These are phyloP conservation scores for Moricandia moricandioides DNA, from an alignment of 345 rosid species.

Conservation along the genomic window DNA sequence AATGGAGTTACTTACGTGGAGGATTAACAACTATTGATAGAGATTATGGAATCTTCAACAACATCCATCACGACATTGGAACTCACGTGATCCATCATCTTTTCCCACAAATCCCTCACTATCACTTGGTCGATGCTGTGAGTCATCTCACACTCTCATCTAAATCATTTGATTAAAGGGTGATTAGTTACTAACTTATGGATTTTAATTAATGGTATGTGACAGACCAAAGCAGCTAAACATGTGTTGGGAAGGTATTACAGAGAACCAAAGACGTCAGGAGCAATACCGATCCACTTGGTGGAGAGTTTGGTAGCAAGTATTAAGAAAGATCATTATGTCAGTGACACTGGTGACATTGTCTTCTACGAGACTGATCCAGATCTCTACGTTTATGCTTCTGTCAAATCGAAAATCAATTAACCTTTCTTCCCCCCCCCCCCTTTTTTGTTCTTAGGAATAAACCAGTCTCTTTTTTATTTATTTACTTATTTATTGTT, in stretches of 20 bases:
- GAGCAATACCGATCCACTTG: slow-evolving; percentile 63
- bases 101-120: slow-evolving; percentile 94
- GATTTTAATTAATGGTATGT: background rate
- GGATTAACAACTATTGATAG: slow-evolving; percentile 85
- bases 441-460: slow-evolving; percentile 29
- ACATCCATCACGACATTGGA: slow-evolving; percentile 86
- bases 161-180: background rate
- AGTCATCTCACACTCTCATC: background rate
- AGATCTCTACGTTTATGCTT: slow-evolving; percentile 39
- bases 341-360: slow-evolving; percentile 69
- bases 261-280: slow-evolving; percentile 71
- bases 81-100: slow-evolving; percentile 92
- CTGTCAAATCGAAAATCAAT: slow-evolving; percentile 33
- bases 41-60: slow-evolving; percentile 75
- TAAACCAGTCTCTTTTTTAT: background rate
- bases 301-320: slow-evolving; percentile 53
- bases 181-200: background rate
- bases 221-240: slow-evolving; percentile 71
- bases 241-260: slow-evolving; percentile 77
- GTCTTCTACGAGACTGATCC: slow-evolving; percentile 70
- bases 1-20: slow-evolving; percentile 87
- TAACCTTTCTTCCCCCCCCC: slow-evolving; percentile 2
- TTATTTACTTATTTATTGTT: slow-evolving; percentile 2
- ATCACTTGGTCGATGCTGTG: slow-evolving; percentile 79
- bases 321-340: slow-evolving; percentile 66